These are phyloP conservation scores for Epichloe elymi DNA, from an alignment of 2,329 filamentous ascomycete species.

Conservation along the genomic window DNA sequence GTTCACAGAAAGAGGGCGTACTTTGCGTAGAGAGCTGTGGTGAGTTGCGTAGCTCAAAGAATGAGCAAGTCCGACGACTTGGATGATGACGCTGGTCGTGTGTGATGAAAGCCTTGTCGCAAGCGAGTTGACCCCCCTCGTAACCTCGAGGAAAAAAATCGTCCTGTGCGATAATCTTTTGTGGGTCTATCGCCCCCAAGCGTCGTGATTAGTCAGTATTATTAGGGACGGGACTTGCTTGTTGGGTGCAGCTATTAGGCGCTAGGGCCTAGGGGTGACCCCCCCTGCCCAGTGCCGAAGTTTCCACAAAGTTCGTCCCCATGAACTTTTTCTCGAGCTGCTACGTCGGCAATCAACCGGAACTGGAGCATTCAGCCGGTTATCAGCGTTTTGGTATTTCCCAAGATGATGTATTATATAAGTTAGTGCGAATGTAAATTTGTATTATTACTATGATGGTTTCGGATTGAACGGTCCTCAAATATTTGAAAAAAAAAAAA, in stretches of 20 bases:
- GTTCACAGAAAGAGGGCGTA: neutral
- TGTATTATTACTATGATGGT: neutral
- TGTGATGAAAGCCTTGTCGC: neutral
- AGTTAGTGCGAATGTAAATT: neutral
- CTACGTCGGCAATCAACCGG: too few species aligned
- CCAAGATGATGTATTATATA: neutral
- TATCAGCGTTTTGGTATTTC: too few species aligned
- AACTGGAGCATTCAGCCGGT: too few species aligned
- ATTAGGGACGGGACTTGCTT: too few species aligned
- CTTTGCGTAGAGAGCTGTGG: neutral
- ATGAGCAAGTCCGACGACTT: neutral
- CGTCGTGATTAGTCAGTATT: conserved; percentile 5
- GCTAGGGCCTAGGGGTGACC: neutral
- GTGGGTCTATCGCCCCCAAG: neutral
- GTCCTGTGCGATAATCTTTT: neutral
- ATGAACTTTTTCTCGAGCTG: too few species aligned
- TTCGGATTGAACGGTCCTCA: neutral
- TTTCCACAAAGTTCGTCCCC: too few species aligned
- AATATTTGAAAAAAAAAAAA: neutral
- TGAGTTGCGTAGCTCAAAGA: neutral
- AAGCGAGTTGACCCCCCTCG: neutral
- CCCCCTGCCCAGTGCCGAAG: too few species aligned
- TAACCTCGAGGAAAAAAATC: neutral
- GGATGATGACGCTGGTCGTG: neutral
- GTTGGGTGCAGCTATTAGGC: too few species aligned